Percentiles rank a stretch among this genome's conserved stretches.
Conservation (phyloP, 306 rosid genomes). For the Amphicarpaea edgeworthii region DNA sequence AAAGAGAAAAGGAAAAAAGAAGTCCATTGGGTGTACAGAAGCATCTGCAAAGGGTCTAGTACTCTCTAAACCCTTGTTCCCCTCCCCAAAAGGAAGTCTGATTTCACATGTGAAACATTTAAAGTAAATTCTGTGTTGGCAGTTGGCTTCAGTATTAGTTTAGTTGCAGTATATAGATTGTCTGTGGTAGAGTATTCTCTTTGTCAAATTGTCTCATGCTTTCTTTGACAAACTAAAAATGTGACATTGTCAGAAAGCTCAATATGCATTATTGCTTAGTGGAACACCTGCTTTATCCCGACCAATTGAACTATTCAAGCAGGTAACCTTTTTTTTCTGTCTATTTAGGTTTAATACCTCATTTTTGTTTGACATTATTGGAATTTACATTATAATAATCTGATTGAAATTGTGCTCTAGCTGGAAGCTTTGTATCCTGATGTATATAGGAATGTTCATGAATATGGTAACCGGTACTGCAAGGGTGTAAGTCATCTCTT, state of each 20-base stretch:
- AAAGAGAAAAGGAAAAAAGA: background rate
- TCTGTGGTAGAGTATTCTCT: conserved; percentile 17
- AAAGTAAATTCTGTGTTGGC: conserved; percentile 25
- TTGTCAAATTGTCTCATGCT: conserved; percentile 28
- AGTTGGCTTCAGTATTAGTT: conserved; percentile 22
- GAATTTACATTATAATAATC: conserved; percentile 31
- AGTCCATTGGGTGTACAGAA: conserved; percentile 14
- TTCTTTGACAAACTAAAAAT: conserved; percentile 33
- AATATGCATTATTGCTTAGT: conserved; percentile 85
- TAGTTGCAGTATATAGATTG: background rate
- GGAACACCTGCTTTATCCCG: conserved; percentile 99
- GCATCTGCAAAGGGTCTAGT: conserved; percentile 15
- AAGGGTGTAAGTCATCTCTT: conserved; percentile 87
- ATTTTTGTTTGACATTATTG: conserved; percentile 33
- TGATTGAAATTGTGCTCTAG: conserved; percentile 60
- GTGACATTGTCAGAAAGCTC: conserved; percentile 74
- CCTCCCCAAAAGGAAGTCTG: conserved; percentile 25
- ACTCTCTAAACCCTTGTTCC: conserved; percentile 33
- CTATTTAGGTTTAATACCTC: conserved; percentile 6
- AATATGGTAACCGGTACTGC: conserved; percentile 94
- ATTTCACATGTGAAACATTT: conserved; percentile 33
- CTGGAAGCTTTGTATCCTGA: conserved; percentile 96
- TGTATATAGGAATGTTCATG: conserved; percentile 85
- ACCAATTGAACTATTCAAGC: conserved; percentile 91
- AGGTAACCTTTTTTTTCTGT: conserved; percentile 58